Evolutionary conservation across 1,284 basidiomycete species (phyloP), one percentile per base, ranked within the genome.

Genomic region (Gymnopus androsaceus): DNA sequence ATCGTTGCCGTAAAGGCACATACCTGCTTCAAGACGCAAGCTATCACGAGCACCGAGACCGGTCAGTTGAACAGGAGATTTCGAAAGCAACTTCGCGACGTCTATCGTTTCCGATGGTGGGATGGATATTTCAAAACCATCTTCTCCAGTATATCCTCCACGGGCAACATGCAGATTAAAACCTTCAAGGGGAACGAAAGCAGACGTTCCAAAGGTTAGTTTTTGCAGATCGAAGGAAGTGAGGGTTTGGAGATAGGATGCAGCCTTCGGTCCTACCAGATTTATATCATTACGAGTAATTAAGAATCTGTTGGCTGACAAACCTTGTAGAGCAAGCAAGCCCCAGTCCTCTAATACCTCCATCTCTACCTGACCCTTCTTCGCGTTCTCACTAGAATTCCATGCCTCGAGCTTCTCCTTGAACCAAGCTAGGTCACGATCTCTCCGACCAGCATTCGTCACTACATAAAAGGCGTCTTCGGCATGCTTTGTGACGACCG

Each of bases 61-160:
- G 0, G 92, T 90, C 4, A 97, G 81, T 70, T 92, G 85, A 2
- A 97, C 92, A 0, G 90, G 88, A 1, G 80, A 64, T 60, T 85
- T 81, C 31, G 83, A 75, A n/a, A 98, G 80, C 17, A 90, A 72
- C 37, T 84, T 77, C 0, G 94, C 88, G 41, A 96, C 80, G 5
- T 83, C 81, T 6, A 86, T 78, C 0, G 94, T 89, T 47, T 89
- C 78, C 9, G 81, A 77, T 1, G 92, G 92, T 1, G 94, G 92
- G 45, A 98, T 90, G 2, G 94, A 97, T 65, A 98, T 94, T 89
- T 99, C 96, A 63, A 99, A 98, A 0, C 96, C 97, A 70, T 99
- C 96, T 74, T 99, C 97, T 31, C 97, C 96, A 0, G 97, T 99
- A 75, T 99, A 99, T 3, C 97, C 96, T 21, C 94, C 94, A n/a